These are phyloP conservation scores for Pseudogymnoascus sp. DNA, from an alignment of 2,329 filamentous ascomycete genomes.

Conservation along the genomic window DNA sequence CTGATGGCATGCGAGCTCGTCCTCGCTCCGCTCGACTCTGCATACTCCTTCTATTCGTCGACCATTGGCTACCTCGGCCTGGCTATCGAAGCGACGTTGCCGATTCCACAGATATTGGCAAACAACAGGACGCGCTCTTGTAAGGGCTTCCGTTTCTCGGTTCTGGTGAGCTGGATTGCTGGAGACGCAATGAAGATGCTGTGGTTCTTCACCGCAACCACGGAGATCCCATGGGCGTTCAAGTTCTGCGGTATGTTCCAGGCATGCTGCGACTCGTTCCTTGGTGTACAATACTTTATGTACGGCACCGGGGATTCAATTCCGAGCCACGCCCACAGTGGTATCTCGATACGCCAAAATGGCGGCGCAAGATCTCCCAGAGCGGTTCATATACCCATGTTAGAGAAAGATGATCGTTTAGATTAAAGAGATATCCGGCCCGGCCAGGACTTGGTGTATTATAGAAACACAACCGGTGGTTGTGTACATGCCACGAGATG, in stretches of 20 bases:
- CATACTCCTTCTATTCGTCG: constrained; percentile 59
- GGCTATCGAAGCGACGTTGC: constrained; percentile 71
- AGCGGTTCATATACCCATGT: constrained; percentile 17
- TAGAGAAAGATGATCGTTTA: constrained; percentile 25
- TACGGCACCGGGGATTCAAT: constrained; percentile 47
- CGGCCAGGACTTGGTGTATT: not conserved
- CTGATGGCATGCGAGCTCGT: constrained; percentile 60
- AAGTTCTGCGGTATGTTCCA: constrained; percentile 79
- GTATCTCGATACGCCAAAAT: not conserved
- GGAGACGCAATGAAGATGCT: constrained; percentile 85
- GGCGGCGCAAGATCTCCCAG: constrained; percentile 8
- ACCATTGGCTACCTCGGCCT: constrained; percentile 68
- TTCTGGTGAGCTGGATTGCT: constrained; percentile 68
- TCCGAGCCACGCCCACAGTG: not conserved
- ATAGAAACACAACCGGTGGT: not conserved
- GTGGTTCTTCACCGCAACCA: constrained; percentile 67
- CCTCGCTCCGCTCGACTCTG: constrained; percentile 45
- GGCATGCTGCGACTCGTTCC: constrained; percentile 63
- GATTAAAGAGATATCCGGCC: constrained; percentile 12
- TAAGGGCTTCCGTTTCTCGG: constrained; percentile 68
- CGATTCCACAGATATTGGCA: constrained; percentile 67
- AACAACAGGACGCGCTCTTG: constrained; percentile 63
- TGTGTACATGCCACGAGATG: not conserved
- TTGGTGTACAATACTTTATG: constrained; percentile 66
- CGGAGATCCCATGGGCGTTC: constrained; percentile 67